A percentile compares a stretch with the other conserved stretches of the same genome.
These are phyloP conservation scores for Agrocybe pediades DNA, from an alignment of 768 basidiomycete species.

Conservation along the genomic window DNA sequence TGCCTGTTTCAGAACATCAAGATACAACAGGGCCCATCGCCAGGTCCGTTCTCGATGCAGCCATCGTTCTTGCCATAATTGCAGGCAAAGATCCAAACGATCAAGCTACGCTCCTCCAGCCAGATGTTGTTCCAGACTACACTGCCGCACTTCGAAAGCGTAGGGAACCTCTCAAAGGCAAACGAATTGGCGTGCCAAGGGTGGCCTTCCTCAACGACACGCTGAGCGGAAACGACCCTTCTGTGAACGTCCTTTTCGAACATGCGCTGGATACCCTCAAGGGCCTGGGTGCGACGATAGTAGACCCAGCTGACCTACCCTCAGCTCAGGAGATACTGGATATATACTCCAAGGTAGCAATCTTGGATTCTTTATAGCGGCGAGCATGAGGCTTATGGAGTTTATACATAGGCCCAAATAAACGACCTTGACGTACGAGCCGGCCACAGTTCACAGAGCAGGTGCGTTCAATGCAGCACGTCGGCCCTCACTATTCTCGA, in stretches of 20 bases:
- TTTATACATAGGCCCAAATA: slow-evolving; percentile 51
- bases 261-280: slow-evolving; percentile 35
- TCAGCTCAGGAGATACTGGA: slow-evolving; percentile 49
- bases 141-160: slow-evolving; percentile 46
- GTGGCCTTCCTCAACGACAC: slow-evolving; percentile 32
- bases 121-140: slow-evolving; percentile 53
- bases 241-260: slow-evolving; percentile 37
- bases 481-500: not conserved
- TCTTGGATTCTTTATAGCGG: not conserved
- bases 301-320: slow-evolving; percentile 65
- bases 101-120: slow-evolving; percentile 54
- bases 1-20: slow-evolving; percentile 57
- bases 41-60: slow-evolving; percentile 53
- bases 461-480: slow-evolving; percentile 22
- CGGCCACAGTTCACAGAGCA: slow-evolving; percentile 38
- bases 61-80: slow-evolving; percentile 54
- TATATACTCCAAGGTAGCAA: slow-evolving; percentile 57
- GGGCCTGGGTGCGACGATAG: slow-evolving; percentile 47
- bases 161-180: slow-evolving; percentile 48
- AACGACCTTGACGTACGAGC: slow-evolving; percentile 50
- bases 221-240: slow-evolving; percentile 16
- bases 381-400: too few relatives aligned
- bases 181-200: slow-evolving; percentile 56
- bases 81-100: slow-evolving; percentile 58
- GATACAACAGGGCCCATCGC: slow-evolving; percentile 61